phyloP scores from a whole-genome alignment of 768 basidiomycete genomes.

The Cyclocybe aegerita region DNA sequence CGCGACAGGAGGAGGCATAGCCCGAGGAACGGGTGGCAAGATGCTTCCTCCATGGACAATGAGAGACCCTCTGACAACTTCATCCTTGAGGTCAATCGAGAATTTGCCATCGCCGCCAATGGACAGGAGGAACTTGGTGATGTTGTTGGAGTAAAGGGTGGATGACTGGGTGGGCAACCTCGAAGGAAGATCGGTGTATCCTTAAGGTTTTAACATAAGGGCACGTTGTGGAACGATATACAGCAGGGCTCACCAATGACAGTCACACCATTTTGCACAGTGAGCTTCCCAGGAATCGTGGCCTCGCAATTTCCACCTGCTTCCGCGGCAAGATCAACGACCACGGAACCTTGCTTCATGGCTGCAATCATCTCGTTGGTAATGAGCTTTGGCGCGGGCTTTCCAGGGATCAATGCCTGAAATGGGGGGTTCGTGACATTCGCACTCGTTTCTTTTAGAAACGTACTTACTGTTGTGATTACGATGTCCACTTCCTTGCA shows the following conservation, averaged over 20 bases:
- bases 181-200: slow-evolving; percentile 85
- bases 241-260: slow-evolving; percentile 57
- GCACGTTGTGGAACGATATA: neutral
- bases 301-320: slow-evolving; percentile 89
- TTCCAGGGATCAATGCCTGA: slow-evolving; percentile 82
- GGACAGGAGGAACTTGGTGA: slow-evolving; percentile 85
- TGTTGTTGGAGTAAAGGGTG: slow-evolving; percentile 88
- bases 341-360: slow-evolving; percentile 92
- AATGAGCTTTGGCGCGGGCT: slow-evolving; percentile 83
- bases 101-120: slow-evolving; percentile 66
- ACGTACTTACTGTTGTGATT: slow-evolving; percentile 68
- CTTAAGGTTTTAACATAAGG: slow-evolving; percentile 30
- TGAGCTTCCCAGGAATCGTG: slow-evolving; percentile 74
- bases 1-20: slow-evolving; percentile 58
- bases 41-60: slow-evolving; percentile 67
- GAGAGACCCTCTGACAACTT: slow-evolving; percentile 81
- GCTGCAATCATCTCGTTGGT: slow-evolving; percentile 82
- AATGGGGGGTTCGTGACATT: neutral
- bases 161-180: slow-evolving; percentile 87
- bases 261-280: slow-evolving; percentile 73
- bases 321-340: slow-evolving; percentile 86
- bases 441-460: neutral
- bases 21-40: slow-evolving; percentile 67
- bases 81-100: slow-evolving; percentile 71
- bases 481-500: slow-evolving; percentile 89